Conservation (phyloP, 73 alveolate genomes). For the Blepharisma stoltei region DNA sequence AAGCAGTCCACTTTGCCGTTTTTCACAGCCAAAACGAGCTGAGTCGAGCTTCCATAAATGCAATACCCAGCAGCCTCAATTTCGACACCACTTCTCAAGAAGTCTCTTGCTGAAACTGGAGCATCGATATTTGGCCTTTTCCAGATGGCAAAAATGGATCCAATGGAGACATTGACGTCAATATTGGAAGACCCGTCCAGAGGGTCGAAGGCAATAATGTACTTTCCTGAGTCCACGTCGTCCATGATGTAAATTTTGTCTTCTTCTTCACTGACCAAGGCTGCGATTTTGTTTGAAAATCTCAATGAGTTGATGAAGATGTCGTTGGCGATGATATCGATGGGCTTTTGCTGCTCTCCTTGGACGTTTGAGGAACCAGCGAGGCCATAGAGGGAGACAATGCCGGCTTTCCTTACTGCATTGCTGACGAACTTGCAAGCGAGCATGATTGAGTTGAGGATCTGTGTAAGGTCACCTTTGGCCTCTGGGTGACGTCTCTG, state of each 20-base stretch:
- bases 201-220: constrained; percentile 33
- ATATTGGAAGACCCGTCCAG: constrained; percentile 37
- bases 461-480: constrained; percentile 36
- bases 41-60: constrained; percentile 50
- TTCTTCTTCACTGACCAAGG: constrained; percentile 47
- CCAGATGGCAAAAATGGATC: constrained; percentile 33
- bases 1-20: constrained; percentile 53
- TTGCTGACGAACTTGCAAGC: constrained; percentile 49
- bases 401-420: constrained; percentile 48
- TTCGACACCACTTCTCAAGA: constrained; percentile 44
- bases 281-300: constrained; percentile 36
- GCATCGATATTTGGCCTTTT: neutral
- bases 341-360: constrained; percentile 49
- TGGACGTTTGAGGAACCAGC: constrained; percentile 56
- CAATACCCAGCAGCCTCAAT: constrained; percentile 50
- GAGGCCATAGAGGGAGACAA: constrained; percentile 59
- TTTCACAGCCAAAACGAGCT: constrained; percentile 51
- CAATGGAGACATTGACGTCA: constrained; percentile 40
- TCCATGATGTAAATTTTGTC: constrained; percentile 23
- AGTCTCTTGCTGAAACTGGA: constrained; percentile 33
- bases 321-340: constrained; percentile 43
- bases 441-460: constrained; percentile 36
- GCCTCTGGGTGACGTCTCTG: constrained; percentile 37
- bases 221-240: constrained; percentile 23
- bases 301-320: constrained; percentile 32